Evolutionary conservation across 305 asterid species (phyloP), one percentile per base, ranked within the genome.

Genomic region (Petunia hybrid): DNA sequence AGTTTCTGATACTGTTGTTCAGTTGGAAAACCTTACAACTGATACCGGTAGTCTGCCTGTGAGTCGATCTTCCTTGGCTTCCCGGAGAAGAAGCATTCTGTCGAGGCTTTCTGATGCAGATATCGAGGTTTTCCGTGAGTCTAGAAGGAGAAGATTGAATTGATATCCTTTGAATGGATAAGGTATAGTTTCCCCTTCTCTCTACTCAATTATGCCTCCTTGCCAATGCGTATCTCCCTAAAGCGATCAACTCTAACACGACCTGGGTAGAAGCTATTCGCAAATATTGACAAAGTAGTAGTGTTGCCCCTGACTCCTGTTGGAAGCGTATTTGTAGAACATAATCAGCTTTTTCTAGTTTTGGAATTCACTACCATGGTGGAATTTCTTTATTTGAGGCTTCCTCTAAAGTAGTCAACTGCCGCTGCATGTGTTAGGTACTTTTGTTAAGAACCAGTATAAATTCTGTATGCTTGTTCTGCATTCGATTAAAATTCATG

Each of bases 101-200:
- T 75, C 91, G 1, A 84, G 97, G 90, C 82, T 82, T 82, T 81
- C 85, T 56, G 91, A 87, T 78, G 76, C 62, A 43, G 91, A 83
- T 65, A 79, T 81, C 64, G 88, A 79, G 39, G 89, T 85, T 82
- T 60, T 90, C 42, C 94, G 90, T 55, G 92, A 91, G 81, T 45
- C 84, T 85, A 91, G 95, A 75, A 89, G 95, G 87, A 91, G 98
- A 85, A 91, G 95, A 85, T 80, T 92, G 87, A 87, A 86, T 81
- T 93, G 85, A 87, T 85, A 79, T 85, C 73, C 78, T 81, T 41
- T 40, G 12, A 36, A 66, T 57, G 83, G 41, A 60, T 75, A 42
- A 87, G 88, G 84, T 84, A 76, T 59, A 65, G 64, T 65, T 71
- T 82, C 65, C 38, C 16, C 9, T 82, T 80, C 48, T 80, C 71